Evolutionary conservation across 495 filamentous ascomycete genomes (phyloP).

Genomic region (Entonaema liquescens): DNA sequence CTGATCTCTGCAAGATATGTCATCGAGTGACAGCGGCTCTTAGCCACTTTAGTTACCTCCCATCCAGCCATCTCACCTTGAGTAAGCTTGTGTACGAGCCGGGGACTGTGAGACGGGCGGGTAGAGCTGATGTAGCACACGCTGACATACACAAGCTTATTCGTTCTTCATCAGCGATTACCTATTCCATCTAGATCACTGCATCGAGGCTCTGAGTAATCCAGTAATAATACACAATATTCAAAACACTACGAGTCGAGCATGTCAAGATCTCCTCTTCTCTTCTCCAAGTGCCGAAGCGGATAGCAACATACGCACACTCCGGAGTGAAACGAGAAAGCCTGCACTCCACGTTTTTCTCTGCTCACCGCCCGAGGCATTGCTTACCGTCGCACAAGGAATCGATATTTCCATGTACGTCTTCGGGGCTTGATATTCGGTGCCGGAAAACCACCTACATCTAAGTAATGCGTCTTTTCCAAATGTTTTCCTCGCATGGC

Average conservation of each 20-base stretch:
- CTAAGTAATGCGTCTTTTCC: background rate
- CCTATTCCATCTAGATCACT: too few relatives aligned
- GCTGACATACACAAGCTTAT: slow-evolving; percentile 1
- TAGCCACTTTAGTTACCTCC: too few relatives aligned
- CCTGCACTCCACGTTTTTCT: slow-evolving; percentile 28
- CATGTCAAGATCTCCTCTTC: too few relatives aligned
- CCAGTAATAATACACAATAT: too few relatives aligned
- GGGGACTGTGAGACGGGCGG: background rate
- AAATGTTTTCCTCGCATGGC: background rate
- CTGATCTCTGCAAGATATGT: too few relatives aligned
- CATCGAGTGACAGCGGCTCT: too few relatives aligned
- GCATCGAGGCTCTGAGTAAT: too few relatives aligned
- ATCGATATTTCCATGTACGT: background rate
- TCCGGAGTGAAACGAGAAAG: slow-evolving; percentile 21
- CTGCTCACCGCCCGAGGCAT: background rate
- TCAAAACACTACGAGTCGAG: too few relatives aligned
- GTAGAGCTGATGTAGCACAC: background rate
- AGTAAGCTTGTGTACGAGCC: too few relatives aligned
- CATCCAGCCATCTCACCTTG: too few relatives aligned
- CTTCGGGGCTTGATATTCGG: background rate
- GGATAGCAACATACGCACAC: slow-evolving; percentile 20
- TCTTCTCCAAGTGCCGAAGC: slow-evolving; percentile 13
- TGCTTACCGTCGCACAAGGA: background rate
- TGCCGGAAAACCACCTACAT: background rate
- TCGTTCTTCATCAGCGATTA: background rate